Evolutionary conservation across 208 protist species (phyloP).

Genomic region (Endotrypanum monterogeii): DNA sequence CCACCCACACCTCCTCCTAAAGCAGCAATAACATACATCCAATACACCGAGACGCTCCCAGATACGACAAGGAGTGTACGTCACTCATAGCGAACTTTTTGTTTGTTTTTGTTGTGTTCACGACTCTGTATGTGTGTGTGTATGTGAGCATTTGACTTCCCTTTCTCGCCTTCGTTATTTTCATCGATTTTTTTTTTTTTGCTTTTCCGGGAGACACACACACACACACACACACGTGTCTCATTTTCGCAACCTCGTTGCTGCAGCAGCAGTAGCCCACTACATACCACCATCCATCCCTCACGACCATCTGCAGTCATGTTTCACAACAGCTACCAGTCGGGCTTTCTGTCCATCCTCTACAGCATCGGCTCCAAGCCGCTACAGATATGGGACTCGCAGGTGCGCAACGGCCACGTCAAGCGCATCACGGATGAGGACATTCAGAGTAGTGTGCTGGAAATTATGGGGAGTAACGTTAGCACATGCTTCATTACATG

Average conservation of each 20-base stretch:
- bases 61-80: not conserved
- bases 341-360: slow-evolving; percentile 98
- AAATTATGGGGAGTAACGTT: slow-evolving; percentile 99
- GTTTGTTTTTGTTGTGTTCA: not conserved
- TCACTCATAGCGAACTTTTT: not conserved
- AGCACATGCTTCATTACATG: slow-evolving; percentile 98
- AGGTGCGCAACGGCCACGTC: slow-evolving; percentile 98
- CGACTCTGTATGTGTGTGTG: slow-evolving; percentile 1
- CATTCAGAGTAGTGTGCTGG: slow-evolving; percentile 98
- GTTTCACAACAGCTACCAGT: slow-evolving; percentile 99
- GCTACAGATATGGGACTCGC: slow-evolving; percentile 98
- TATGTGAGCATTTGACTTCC: not conserved
- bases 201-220: too few relatives aligned
- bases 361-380: slow-evolving; percentile 99
- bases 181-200: too few relatives aligned
- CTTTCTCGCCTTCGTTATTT: not conserved
- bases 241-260: not conserved
- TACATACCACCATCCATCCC: not conserved
- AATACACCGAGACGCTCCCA: not conserved
- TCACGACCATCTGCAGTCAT: slow-evolving; percentile 50
- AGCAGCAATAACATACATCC: not conserved
- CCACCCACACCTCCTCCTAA: not conserved
- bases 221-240: not conserved
- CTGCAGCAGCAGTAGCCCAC: too few relatives aligned
- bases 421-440: slow-evolving; percentile 99